Base-by-base conservation (phyloP, 1,139 yeast species). In the Pichia sp. region DNA sequence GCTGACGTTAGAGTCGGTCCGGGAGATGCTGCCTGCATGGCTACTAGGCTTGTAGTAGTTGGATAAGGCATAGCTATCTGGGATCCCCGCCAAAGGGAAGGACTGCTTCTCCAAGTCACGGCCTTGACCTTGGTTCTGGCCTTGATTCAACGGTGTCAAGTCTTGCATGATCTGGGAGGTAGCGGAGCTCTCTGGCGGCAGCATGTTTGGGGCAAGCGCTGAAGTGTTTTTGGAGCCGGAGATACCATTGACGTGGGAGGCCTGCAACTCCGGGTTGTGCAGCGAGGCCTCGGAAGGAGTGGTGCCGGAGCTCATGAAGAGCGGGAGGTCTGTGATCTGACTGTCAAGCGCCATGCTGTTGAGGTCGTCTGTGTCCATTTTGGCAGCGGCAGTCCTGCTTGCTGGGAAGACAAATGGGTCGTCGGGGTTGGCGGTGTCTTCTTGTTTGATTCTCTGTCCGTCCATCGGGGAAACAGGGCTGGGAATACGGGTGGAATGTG, bases 1-100 rank as follows among this genome's bases (percentile, higher is more conserved):
- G 16, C 13, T 15, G 16, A 36, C n/a, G 41, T 36, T 15, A n/a
- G 41, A 36, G 41, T 36, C n/a, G 16, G 7, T 7, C 41, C n/a
- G 8, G 41, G 8, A n/a, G 36, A 13, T 32, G 10, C 36, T 13
- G 36, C 10, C 36, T 32, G 16, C 19, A 15, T 48, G 32, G n/a
- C 26, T 29, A 36, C 16, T 13, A 6, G 52, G 29, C 46, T 53
- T 59, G 44, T 52, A 54, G 50, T 59, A 62, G 50, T 61, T 57
- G 5, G 64, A 55, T 23, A 62, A 43, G 19, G 58, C 49, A 44
- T 60, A 62, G 36, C 45, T 45, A 11, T 56, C 54, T n/a, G 53
- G 46, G 4, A 19, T 19, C 26, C 23, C 46, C 49, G 16, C 30
- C 26, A 6, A 11, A 2, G 8, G 26, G 23, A 31, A 31, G 13